Percentiles rank a stretch among this genome's conserved stretches.
These are phyloP conservation scores for Tricholoma matsutake DNA, from an alignment of 768 basidiomycete species.

Conservation along the genomic window DNA sequence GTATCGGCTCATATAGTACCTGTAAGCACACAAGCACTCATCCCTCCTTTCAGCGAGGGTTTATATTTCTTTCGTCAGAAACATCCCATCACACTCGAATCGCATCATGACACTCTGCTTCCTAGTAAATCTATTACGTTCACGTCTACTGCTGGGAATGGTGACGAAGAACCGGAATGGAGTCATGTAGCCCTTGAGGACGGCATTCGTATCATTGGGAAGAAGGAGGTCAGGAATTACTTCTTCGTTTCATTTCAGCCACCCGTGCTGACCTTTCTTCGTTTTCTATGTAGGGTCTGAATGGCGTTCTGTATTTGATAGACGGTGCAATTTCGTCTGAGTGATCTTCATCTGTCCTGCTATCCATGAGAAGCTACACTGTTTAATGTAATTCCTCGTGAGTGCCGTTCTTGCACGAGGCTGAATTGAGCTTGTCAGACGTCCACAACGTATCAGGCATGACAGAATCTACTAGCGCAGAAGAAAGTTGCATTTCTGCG, in stretches of 20 bases:
- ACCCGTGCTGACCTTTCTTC: background rate
- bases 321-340: conserved; percentile 45
- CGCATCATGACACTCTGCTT: conserved; percentile 55
- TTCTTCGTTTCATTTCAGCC: background rate
- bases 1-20: conserved; percentile 82
- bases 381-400: conserved; percentile 6
- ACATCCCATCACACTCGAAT: conserved; percentile 45
- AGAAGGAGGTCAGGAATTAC: conserved; percentile 51
- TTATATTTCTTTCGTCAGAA: conserved; percentile 27
- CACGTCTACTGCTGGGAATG: conserved; percentile 32
- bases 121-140: conserved; percentile 58
- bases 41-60: background rate
- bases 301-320: conserved; percentile 58
- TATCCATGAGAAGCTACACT: background rate
- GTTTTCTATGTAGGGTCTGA: conserved; percentile 38
- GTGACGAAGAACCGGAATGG: conserved; percentile 50
- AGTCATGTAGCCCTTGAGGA: conserved; percentile 53
- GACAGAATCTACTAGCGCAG: no score
- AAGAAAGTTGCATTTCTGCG: background rate
- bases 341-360: conserved; percentile 10
- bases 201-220: conserved; percentile 50
- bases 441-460: background rate
- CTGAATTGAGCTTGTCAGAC: background rate
- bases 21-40: conserved; percentile 33
- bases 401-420: background rate